Base-by-base conservation (phyloP, 2,329 filamentous ascomycete genomes). In the Paecilomyces niveus region DNA sequence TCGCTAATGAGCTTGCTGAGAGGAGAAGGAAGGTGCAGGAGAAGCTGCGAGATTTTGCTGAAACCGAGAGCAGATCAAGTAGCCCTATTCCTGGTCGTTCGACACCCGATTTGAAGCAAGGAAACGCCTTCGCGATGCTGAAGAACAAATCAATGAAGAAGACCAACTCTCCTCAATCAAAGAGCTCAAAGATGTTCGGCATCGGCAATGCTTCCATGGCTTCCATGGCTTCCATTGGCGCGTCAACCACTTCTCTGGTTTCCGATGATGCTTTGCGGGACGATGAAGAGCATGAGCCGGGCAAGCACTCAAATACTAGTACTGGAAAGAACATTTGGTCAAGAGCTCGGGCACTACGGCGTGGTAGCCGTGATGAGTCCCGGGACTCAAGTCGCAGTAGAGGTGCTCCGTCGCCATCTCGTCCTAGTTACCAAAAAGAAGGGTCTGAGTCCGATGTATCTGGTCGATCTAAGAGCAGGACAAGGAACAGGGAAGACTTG, bases 381-480 rank as follows among this genome's bases (percentile, higher is more conserved):
- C 67, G 68, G 26, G 70, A 74, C 52, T 73, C 69, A 10, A 70
- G 67, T 60, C 67, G 65, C 50, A 73, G 72, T 62, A 72, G 72
- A 57, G 68, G 64, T 13, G 62, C 63, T 32, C 74, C 71, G 5
- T 72, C 79, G 21, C 69, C 72, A 55, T 67, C 78, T 3, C 73
- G 68, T 59, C 71, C 70, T 62, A 70, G 70, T 54, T 72, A 72
- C 21, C 73, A 70, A 29, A 74, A 83, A 55, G 79, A 82, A 60
- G 80, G 83, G 54, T 84, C 83, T 5, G 80, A 77, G 61, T 85
- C 84, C 6, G 79, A 80, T 57, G 74, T 78, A 2, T 79, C 78
- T 55, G 78, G 77, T 29, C 79, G 83, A 29, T 84, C 83, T 7
- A 79, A 80, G 61, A 85, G 83, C 66, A 79, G 80, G 50, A 73